Evolutionary conservation across 257 asterid genomes (phyloP), one percentile per base, ranked within the genome.

Genomic region (Salvia miltiorrhiza): DNA sequence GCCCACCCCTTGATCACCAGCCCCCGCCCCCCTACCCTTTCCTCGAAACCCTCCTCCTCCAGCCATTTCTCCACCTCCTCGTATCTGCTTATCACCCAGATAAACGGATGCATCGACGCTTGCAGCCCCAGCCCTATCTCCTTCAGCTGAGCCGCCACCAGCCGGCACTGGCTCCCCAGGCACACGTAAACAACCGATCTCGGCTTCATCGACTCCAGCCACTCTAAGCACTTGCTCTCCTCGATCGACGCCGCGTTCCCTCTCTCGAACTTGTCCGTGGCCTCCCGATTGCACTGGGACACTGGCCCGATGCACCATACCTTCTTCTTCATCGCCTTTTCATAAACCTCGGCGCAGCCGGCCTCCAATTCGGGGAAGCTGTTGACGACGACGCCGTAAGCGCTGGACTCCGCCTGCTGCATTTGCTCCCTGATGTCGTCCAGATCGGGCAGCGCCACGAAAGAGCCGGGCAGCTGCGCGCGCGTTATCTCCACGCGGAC

Each of bases 251-350:
- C 76, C 6, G 58, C 63, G 50, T 80, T 81, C 11, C 97, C 97
- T 69, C 97, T 81, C 67, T 90, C 91, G 28, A 84, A 83, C 63
- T 81, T 88, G 73, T 90, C 97, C 32, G 50, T 43, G 10, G 30
- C 55, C 16, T 72, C 78, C 45, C 72, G 62, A 72, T 86, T 83
- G 41, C 95, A 90, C 9, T 80, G 73, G 2, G 93, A 86, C 56
- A 90, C 92, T 7, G 97, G 93, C 0, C 97, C 97, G 2, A 88
- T 79, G 73, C 88, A 90, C 95, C 95, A 90, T 0, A 90, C 87
- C 77, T 76, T 87, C 68, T 87, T 90, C 40, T 77, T 50, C 17
- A 86, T 69, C 1, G 81, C 93, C 44, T 72, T 81, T 5, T 23
- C 33, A 63, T 90, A 90, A 21, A 74, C 84, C 33, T 81, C 88